phyloP scores from a whole-genome alignment of 306 rosid genomes.

The Datisca glomerata region DNA sequence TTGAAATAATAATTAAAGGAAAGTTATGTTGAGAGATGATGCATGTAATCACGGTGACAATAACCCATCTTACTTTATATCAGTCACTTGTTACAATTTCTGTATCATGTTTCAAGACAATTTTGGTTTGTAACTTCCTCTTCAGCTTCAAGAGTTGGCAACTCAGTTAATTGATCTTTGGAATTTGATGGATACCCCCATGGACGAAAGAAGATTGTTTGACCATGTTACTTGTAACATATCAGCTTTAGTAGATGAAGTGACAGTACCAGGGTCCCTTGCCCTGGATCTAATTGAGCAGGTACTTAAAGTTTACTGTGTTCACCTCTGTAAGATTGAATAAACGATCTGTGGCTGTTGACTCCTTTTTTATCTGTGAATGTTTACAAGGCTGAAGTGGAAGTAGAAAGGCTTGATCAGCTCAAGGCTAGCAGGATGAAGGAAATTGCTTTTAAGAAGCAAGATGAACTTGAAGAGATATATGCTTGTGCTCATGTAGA shows the following conservation, averaged over 20 bases:
- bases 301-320: not conserved
- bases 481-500: conserved; percentile 47
- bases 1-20: no score
- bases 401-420: conserved; percentile 2
- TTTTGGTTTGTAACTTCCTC: conserved; percentile 12
- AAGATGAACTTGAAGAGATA: conserved; percentile 78
- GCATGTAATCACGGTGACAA: no score
- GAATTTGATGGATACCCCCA: conserved; percentile 85
- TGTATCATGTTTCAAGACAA: no score
- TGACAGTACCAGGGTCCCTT: not conserved
- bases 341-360: not conserved
- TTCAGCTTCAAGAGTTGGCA: conserved; percentile 87
- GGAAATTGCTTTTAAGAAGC: conserved; percentile 38
- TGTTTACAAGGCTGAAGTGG: not conserved
- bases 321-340: not conserved
- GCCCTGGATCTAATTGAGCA: not conserved
- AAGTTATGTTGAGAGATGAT: no score
- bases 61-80: no score
- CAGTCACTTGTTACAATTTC: no score
- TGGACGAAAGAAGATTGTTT: conserved; percentile 65
- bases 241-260: conserved; percentile 45
- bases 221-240: conserved; percentile 78
- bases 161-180: conserved; percentile 64
- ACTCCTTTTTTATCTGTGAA: not conserved
- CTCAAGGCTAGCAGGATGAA: conserved; percentile 1